A percentile compares a stretch with the other conserved stretches of the same genome.
phyloP scores from a whole-genome alignment of 768 basidiomycete genomes.

The Rubroboletus pulcherrimus region DNA sequence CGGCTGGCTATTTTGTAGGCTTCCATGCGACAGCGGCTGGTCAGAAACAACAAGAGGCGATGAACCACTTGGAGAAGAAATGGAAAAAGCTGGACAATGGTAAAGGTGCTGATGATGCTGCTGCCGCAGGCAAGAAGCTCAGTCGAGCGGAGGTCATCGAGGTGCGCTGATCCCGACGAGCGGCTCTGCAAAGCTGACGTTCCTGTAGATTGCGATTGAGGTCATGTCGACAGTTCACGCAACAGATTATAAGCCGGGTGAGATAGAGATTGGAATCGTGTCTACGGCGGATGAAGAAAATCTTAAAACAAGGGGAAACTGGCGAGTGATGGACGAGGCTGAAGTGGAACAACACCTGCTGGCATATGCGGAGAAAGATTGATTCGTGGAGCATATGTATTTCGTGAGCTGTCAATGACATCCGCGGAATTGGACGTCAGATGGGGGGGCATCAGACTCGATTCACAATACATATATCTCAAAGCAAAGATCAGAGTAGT shows the following conservation, averaged over 20 bases:
- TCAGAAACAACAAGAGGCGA: constrained; percentile 96
- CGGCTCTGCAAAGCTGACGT: not conserved
- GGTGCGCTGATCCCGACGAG: constrained; percentile 43
- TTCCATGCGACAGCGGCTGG: constrained; percentile 97
- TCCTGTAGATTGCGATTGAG: constrained; percentile 81
- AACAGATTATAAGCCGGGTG: constrained; percentile 92
- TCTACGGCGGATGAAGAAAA: constrained; percentile 72
- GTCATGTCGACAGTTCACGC: constrained; percentile 91
- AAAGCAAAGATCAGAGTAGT: constrained; percentile 28
- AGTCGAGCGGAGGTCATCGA: constrained; percentile 83
- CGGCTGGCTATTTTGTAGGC: constrained; percentile 97
- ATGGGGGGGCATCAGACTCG: not conserved
- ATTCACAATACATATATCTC: not conserved
- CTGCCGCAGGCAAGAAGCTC: constrained; percentile 69
- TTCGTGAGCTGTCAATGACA: not conserved
- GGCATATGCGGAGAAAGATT: constrained; percentile 90
- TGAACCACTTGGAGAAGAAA: constrained; percentile 97
- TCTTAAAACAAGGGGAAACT: constrained; percentile 65
- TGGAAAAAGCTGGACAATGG: constrained; percentile 93
- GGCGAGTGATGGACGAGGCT: constrained; percentile 73
- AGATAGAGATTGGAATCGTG: constrained; percentile 95
- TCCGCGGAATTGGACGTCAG: not conserved
- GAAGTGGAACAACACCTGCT: constrained; percentile 79
- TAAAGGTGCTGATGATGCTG: constrained; percentile 73
- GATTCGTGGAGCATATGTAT: constrained; percentile 20